Evolutionary conservation across 2,329 filamentous ascomycete genomes (phyloP), one percentile per base, ranked within the genome.

Genomic region (Penicillium brevicompactum): DNA sequence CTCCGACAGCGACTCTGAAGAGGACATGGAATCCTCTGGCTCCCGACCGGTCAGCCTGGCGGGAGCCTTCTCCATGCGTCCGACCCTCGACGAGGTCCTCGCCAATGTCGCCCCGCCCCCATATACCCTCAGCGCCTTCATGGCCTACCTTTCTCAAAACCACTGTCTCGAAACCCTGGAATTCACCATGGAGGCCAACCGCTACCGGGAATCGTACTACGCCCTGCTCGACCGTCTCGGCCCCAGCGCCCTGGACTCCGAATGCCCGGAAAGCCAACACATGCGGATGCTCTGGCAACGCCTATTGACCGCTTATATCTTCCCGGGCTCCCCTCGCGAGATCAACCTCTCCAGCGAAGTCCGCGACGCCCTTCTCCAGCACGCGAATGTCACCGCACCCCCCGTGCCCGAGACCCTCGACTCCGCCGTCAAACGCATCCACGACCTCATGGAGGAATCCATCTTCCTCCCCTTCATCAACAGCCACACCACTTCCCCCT

Each of bases 361-460:
- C 43, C 89, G 93, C 34, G 91, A 97, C 70, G 84, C 84, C 34
- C 81, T 99, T 21, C 80, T 97, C 32, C 80, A 80, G 41, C 80
- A 89, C 40, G 82, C 85, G 7, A 80, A 79, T 57, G 75, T 82
- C 13, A 74, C 78, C 1, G 77, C 80, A 5, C 80, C 86, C 0
- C 91, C 93, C 6, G 88, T 88, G 5, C 92, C 94, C 1, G 84
- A 87, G 40, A 84, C 87, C 51, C 80, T 99, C 14, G 89, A 95
- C 57, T 84, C 90, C 48, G 92, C 94, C 18, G 89, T 96, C 22
- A 84, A 84, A 58, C 95, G 96, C 58, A 90, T 97, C 40, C 92
- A 93, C 72, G 94, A 97, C 65, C 80, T 99, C 53, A 97, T 99
- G 92, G 95, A 96, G 67, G 94, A 97, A 71, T 97, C 92, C 3